phyloP scores from a whole-genome alignment of 2,329 filamentous ascomycete genomes.

The Gnomoniopsis sp. region DNA sequence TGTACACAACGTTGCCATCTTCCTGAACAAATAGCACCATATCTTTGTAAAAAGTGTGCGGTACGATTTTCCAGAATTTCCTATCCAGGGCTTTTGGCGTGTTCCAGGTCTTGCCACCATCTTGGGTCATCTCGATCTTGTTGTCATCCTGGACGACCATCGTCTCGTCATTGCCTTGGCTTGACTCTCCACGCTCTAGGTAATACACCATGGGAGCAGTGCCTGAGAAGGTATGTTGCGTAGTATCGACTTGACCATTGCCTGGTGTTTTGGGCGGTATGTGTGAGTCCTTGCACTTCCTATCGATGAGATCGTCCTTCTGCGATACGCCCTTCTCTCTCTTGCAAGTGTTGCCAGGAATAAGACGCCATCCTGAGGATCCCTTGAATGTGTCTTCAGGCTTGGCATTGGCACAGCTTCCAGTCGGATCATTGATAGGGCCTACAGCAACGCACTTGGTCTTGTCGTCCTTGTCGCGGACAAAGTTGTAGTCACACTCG shows the following conservation, averaged over 20 bases:
- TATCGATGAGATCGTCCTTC: conserved; percentile 70
- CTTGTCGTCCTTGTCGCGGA: conserved; percentile 56
- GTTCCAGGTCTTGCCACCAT: conserved; percentile 88
- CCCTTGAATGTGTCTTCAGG: conserved; percentile 74
- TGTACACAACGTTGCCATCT: conserved; percentile 68
- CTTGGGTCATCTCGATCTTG: conserved; percentile 69
- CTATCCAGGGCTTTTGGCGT: conserved; percentile 59
- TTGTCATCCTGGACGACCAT: conserved; percentile 53
- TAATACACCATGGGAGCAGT: conserved; percentile 60
- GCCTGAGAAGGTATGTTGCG: conserved; percentile 60
- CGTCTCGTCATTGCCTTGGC: conserved; percentile 66
- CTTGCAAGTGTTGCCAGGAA: conserved; percentile 77
- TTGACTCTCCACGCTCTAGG: conserved; percentile 70
- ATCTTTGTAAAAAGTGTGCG: conserved; percentile 79
- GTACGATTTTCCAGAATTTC: conserved; percentile 69
- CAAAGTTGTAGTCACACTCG: conserved; percentile 94
- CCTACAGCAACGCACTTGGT: conserved; percentile 62
- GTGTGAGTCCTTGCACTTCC: conserved; percentile 66
- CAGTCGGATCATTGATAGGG: conserved; percentile 63
- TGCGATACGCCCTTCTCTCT: conserved; percentile 55
- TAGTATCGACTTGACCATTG: conserved; percentile 63
- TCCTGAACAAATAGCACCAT: conserved; percentile 81
- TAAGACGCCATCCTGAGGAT: conserved; percentile 86
- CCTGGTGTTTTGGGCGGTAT: conserved; percentile 48
- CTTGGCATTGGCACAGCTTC: conserved; percentile 63